A percentile compares a stretch with the other conserved stretches of the same genome.
These are phyloP conservation scores for Astragalus glycyphyllos DNA, from an alignment of 306 rosid species.

Conservation along the genomic window DNA sequence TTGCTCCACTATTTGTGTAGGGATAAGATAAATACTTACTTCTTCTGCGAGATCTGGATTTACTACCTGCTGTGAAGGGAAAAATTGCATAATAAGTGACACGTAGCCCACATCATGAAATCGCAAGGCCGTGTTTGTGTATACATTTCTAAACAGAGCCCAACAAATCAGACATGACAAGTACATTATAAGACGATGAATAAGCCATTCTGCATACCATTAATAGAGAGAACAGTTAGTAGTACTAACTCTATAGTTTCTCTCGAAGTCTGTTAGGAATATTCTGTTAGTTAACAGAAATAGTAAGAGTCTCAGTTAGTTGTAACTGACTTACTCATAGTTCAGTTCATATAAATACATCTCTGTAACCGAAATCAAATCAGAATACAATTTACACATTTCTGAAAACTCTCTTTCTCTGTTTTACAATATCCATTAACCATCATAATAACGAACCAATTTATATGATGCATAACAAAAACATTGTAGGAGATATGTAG, in stretches of 20 bases:
- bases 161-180: conserved; percentile 25
- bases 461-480: conserved; percentile 15
- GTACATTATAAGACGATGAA: conserved; percentile 9
- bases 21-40: conserved; percentile 89
- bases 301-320: too few relatives aligned
- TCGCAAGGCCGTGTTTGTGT: conserved; percentile 8
- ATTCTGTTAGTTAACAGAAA: too few relatives aligned
- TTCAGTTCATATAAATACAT: too few relatives aligned
- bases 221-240: too few relatives aligned
- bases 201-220: conserved; percentile 2
- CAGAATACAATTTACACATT: too few relatives aligned
- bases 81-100: conserved; percentile 28
- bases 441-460: conserved; percentile 20
- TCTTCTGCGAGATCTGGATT: conserved; percentile 74
- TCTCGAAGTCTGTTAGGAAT: too few relatives aligned
- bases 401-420: too few relatives aligned
- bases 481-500: neutral
- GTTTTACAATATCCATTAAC: too few relatives aligned
- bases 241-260: too few relatives aligned
- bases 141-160: conserved; percentile 2
- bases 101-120: conserved; percentile 6
- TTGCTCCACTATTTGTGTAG: conserved; percentile 59
- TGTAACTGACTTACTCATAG: too few relatives aligned
- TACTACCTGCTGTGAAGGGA: conserved; percentile 44
- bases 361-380: too few relatives aligned